These are phyloP conservation scores for Colletotrichum neosansevieriae DNA, from an alignment of 2,329 filamentous ascomycete genomes.

Conservation along the genomic window DNA sequence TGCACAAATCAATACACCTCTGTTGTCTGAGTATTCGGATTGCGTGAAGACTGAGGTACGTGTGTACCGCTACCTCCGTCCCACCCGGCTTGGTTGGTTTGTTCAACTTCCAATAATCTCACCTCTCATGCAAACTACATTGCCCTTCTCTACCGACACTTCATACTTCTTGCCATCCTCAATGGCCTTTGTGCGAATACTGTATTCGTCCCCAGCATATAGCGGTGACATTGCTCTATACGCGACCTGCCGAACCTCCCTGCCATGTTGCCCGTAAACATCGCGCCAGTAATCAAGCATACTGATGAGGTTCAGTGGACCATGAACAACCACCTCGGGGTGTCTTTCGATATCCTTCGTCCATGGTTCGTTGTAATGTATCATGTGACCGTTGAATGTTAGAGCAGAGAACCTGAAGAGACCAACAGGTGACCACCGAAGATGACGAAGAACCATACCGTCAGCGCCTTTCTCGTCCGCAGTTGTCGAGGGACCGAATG, in stretches of 20 bases:
- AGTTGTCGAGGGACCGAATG: conserved; percentile 13
- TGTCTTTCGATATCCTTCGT: conserved; percentile 76
- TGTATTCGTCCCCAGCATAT: conserved; percentile 75
- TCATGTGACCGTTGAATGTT: conserved; percentile 88
- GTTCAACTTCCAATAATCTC: conserved; percentile 36
- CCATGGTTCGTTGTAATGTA: conserved; percentile 82
- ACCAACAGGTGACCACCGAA: conserved; percentile 59
- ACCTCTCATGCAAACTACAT: conserved; percentile 52
- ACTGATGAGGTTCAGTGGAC: conserved; percentile 80
- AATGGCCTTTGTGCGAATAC: conserved; percentile 66
- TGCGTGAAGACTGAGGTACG: no score
- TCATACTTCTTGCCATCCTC: conserved; percentile 54
- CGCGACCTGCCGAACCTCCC: conserved; percentile 56
- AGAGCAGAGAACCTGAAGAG: conserved; percentile 87
- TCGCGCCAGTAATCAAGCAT: conserved; percentile 78
- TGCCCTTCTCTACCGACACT: conserved; percentile 59
- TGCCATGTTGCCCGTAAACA: conserved; percentile 48
- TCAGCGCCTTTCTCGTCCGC: background rate
- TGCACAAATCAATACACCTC: no score
- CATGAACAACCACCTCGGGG: conserved; percentile 80
- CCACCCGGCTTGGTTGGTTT: no score
- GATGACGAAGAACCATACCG: conserved; percentile 45
- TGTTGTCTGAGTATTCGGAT: no score
- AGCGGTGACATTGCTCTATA: conserved; percentile 79
- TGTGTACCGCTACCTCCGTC: no score